Evolutionary conservation across 306 rosid species (phyloP), one percentile per base, ranked within the genome.

Genomic region (Prunus mira): DNA sequence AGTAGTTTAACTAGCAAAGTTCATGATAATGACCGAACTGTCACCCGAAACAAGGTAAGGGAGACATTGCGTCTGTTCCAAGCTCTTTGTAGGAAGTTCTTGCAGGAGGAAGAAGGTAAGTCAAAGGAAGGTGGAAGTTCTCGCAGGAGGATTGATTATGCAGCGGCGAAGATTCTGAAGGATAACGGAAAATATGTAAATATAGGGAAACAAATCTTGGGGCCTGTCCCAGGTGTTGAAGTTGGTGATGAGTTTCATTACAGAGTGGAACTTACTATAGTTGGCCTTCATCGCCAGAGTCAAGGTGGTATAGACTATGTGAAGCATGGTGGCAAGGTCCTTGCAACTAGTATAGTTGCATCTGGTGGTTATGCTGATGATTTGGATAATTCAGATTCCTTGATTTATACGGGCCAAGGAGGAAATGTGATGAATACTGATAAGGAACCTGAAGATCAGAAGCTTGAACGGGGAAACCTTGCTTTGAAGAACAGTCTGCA

Each of bases 241-340:
- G 92, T 94, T 41, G 97, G 98, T 50, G 97, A 94, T 75, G 96
- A 94, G 79, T 95, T 95, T 67, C 96, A 92, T 55, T 91, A 89
- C 76, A 85, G 98, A 81, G 76, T 90, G 73, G 97, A 95, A 83
- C 98, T 95, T 47, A 84, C 73, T 80, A 77, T 92, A 32, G 80
- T 95, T 58, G 97, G 98, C 28, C 88, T 95, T 76, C 97, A 92
- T 85, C 97, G 96, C 70, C 92, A 22, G 17, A 71, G 3, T 71
- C 97, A 92, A 72, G 90, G 90, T 73, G 98, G 98, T 49, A 95
- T 92, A 85, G 96, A 92, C 86, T 95, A 84, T 84, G 75, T 86
- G 71, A 87, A 68, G 83, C 85, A 82, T 11, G 80, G 77, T 47
- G 81, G 77, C 61, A 84, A 85, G 88, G 6, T 89, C 72, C 86